Evolutionary conservation across 768 basidiomycete genomes (phyloP).

Genomic region (Kwoniella sp.): DNA sequence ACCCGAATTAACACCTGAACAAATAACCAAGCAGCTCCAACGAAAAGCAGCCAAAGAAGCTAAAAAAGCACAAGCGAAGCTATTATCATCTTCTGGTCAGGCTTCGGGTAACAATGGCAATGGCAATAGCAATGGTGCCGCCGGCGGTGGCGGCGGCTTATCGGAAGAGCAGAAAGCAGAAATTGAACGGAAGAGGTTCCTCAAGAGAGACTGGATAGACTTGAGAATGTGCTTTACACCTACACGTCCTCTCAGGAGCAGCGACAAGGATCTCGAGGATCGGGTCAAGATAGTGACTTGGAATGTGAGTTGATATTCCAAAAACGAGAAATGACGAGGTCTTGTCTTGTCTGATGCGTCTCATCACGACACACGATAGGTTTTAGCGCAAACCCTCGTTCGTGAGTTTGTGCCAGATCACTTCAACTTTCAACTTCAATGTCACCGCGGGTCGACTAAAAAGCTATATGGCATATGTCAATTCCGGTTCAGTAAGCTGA

Average conservation of each 20-base stretch:
- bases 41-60: conserved; percentile 47
- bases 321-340: too few relatives aligned
- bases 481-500: too few relatives aligned
- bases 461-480: too few relatives aligned
- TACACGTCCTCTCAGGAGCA: too few relatives aligned
- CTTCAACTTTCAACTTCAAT: too few relatives aligned
- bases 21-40: conserved; percentile 36
- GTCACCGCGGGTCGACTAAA: too few relatives aligned
- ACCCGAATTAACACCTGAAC: conserved; percentile 37
- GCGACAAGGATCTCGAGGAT: too few relatives aligned
- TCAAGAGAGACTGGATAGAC: conserved; percentile 42
- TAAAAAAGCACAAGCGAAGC: conserved; percentile 28
- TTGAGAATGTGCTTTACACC: too few relatives aligned
- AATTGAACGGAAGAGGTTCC: conserved; percentile 26
- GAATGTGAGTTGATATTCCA: conserved; percentile 42
- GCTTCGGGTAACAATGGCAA: too few relatives aligned
- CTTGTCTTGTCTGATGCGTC: neutral
- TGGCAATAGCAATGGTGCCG: too few relatives aligned
- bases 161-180: conserved; percentile 25
- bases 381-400: conserved; percentile 54
- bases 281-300: conserved; percentile 48
- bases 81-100: conserved; percentile 4
- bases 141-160: too few relatives aligned
- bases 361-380: conserved; percentile 24
- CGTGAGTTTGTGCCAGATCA: conserved; percentile 35